Evolutionary conservation across 2,329 filamentous ascomycete genomes (phyloP).

Genomic region (Curvularia lunata): DNA sequence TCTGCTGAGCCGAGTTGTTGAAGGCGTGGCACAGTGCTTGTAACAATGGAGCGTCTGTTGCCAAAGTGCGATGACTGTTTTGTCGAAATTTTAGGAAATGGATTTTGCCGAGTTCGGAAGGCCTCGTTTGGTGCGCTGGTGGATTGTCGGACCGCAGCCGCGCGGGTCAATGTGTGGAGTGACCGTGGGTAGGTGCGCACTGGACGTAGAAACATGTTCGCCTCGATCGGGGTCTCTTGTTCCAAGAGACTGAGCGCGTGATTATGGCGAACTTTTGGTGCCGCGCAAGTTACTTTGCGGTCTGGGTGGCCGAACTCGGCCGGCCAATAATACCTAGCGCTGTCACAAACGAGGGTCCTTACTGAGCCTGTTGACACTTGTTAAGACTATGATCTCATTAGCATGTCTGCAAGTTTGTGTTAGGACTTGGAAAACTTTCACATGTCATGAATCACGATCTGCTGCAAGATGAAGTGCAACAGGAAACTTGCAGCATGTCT

Average conservation of each 20-base stretch:
- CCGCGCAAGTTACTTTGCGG: slow-evolving; percentile 19
- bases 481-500: neutral
- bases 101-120: slow-evolving; percentile 43
- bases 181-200: slow-evolving; percentile 25
- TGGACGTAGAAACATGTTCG: slow-evolving; percentile 29
- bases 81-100: slow-evolving; percentile 37
- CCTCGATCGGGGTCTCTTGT: slow-evolving; percentile 6
- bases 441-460: neutral
- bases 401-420: neutral
- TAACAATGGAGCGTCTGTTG: slow-evolving; percentile 23
- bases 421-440: neutral
- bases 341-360: slow-evolving; percentile 16
- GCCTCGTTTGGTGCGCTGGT: slow-evolving; percentile 26
- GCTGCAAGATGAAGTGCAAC: no score
- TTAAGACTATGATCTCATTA: neutral
- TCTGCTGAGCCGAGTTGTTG: slow-evolving; percentile 32
- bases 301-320: slow-evolving; percentile 29
- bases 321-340: slow-evolving; percentile 26
- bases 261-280: slow-evolving; percentile 18
- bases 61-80: slow-evolving; percentile 29
- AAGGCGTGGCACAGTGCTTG: slow-evolving; percentile 24
- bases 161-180: slow-evolving; percentile 25
- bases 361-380: neutral
- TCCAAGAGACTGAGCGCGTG: slow-evolving; percentile 13
- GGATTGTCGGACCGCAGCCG: slow-evolving; percentile 28